These are phyloP conservation scores for Fistulinella cinereoalba DNA, from an alignment of 1,284 basidiomycete genomes.

Conservation along the genomic window DNA sequence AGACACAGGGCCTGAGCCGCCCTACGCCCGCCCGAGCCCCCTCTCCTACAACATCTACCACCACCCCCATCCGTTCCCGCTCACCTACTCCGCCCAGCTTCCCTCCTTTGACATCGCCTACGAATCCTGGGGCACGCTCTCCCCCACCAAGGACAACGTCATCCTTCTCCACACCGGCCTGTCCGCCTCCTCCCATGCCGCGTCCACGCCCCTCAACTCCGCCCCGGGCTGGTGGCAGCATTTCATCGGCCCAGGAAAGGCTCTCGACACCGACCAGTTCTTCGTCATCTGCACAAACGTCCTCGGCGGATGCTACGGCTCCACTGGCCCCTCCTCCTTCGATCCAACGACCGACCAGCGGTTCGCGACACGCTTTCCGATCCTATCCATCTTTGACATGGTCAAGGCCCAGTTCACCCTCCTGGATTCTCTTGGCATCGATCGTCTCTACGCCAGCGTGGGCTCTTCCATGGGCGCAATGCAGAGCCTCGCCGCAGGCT, in stretches of 20 bases:
- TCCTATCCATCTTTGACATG: constrained; percentile 97
- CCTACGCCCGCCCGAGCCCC: constrained; percentile 74
- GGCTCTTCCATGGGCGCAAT: constrained; percentile 97
- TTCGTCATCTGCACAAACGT: constrained; percentile 98
- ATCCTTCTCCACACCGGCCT: constrained; percentile 98
- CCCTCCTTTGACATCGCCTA: constrained; percentile 88
- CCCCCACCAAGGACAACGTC: constrained; percentile 76
- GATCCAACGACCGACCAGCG: constrained; percentile 66
- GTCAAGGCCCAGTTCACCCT: constrained; percentile 88
- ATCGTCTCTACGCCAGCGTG: constrained; percentile 88
- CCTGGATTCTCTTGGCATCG: constrained; percentile 82
- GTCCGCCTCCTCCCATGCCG: constrained; percentile 94
- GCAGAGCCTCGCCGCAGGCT: constrained; percentile 95
- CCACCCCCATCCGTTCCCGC: constrained; percentile 58
- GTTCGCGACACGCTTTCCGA: constrained; percentile 90
- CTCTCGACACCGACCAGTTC: constrained; percentile 90
- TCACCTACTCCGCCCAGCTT: constrained; percentile 74
- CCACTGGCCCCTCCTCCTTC: constrained; percentile 87
- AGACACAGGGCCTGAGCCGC: constrained; percentile 65
- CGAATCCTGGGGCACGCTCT: constrained; percentile 95
- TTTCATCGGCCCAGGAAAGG: constrained; percentile 93
- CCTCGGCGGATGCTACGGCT: constrained; percentile 95
- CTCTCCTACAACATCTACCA: constrained; percentile 66
- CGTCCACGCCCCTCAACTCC: constrained; percentile 76
- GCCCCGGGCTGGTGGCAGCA: constrained; percentile 97